Percentiles rank a stretch among this genome's conserved stretches.
Conservation (phyloP, 106 monocot genomes). For the Dendrobium catenatum region DNA sequence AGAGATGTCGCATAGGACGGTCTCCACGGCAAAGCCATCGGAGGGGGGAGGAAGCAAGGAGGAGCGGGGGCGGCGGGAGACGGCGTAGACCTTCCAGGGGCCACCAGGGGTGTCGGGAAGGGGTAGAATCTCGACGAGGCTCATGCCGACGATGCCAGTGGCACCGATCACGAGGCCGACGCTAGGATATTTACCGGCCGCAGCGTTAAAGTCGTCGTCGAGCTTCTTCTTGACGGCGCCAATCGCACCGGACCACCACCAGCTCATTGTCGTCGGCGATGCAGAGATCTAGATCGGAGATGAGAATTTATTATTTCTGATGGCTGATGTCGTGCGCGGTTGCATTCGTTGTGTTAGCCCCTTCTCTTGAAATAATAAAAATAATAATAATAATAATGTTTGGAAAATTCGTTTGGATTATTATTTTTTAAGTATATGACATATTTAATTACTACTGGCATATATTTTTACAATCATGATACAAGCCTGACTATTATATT, state of each 20-base stretch:
- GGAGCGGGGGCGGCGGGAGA: constrained; percentile 40
- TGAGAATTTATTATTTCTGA: no score
- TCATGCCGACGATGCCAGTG: constrained; percentile 48
- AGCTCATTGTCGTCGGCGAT: constrained; percentile 46
- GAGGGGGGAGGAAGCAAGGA: constrained; percentile 37
- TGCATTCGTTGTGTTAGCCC: no score
- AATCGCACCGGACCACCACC: constrained; percentile 98
- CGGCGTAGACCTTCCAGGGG: constrained; percentile 80
- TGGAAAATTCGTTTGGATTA: no score
- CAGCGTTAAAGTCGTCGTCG: neutral
- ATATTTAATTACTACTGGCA: no score
- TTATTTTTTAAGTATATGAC: no score
- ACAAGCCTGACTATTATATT: no score
- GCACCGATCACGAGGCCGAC: constrained; percentile 70
- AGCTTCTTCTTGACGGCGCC: constrained; percentile 27
- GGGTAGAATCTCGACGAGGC: constrained; percentile 84
- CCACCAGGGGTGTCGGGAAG: constrained; percentile 84
- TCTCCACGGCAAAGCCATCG: constrained; percentile 34
- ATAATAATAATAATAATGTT: no score
- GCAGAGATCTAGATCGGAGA: neutral
- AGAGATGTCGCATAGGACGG: constrained; percentile 64
- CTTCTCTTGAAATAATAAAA: no score
- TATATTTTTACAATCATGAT: no score
- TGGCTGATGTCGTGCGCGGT: no score
- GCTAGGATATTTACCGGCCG: constrained; percentile 19